These are phyloP conservation scores for Trichoderma sp. DNA, from an alignment of 2,329 filamentous ascomycete species.

Conservation along the genomic window DNA sequence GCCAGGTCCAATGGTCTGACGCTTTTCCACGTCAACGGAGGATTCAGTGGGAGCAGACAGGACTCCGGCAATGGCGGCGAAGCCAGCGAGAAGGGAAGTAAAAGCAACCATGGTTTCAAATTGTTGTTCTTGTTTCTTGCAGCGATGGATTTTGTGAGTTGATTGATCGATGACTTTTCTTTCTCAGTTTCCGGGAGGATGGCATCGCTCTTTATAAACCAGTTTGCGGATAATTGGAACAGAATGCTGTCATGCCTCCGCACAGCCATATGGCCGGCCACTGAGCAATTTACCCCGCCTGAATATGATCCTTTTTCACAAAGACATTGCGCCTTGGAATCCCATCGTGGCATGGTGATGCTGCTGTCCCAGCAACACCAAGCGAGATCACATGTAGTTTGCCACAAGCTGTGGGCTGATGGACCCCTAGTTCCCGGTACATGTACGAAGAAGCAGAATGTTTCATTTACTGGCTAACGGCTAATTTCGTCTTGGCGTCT, in stretches of 20 bases:
- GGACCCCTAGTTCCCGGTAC: not conserved
- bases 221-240: conserved; percentile 1
- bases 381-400: not conserved
- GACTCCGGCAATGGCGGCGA: not conserved
- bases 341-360: conserved; percentile 1
- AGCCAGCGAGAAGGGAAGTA: conserved; percentile 4
- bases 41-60: conserved; percentile 5
- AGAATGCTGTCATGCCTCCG: not conserved
- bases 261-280: not conserved
- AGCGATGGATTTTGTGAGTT: not conserved
- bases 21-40: conserved; percentile 1
- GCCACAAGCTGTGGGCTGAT: not conserved
- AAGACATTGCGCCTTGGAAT: not conserved
- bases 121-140: not conserved
- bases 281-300: conserved; percentile 2
- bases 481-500: conserved; percentile 14
- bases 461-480: not conserved
- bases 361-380: not conserved
- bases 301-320: not conserved
- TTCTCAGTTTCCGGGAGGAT: not conserved
- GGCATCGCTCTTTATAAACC: not conserved
- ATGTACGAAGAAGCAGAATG: not conserved
- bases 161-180: not conserved
- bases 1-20: conserved; percentile 2
- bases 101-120: conserved; percentile 7